phyloP scores from a whole-genome alignment of 139 green algal genomes.

The Coccomyxa sp. region DNA sequence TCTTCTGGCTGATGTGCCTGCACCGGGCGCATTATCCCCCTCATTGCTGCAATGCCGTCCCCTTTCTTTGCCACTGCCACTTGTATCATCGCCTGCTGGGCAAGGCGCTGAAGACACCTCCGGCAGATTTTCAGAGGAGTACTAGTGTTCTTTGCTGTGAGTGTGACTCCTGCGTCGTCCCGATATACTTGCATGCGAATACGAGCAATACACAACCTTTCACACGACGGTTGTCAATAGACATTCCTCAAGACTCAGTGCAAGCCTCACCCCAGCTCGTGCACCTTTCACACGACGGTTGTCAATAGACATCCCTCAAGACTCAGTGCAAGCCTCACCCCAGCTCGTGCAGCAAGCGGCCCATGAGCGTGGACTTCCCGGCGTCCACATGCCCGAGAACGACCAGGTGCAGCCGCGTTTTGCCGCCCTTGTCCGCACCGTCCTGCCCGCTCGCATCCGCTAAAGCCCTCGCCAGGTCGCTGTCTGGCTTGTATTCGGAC shows the following conservation, averaged over 20 bases:
- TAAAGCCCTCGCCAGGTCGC: slow-evolving; percentile 41
- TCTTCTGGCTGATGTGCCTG: slow-evolving; percentile 43
- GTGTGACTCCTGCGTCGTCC: too few relatives aligned
- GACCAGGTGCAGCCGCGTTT: slow-evolving; percentile 67
- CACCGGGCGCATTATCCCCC: background rate
- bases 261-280: slow-evolving; percentile 54
- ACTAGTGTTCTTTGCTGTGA: too few relatives aligned
- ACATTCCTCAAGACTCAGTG: background rate
- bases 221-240: too few relatives aligned
- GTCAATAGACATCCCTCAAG: background rate
- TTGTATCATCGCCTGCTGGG: background rate
- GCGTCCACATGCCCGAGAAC: slow-evolving; percentile 95
- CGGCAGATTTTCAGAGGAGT: too few relatives aligned
- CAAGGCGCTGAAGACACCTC: too few relatives aligned
- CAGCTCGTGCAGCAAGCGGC: slow-evolving; percentile 81
- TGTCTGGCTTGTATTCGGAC: slow-evolving; percentile 47
- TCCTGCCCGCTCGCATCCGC: slow-evolving; percentile 26
- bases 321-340: slow-evolving; percentile 5
- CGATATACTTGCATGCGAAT: too few relatives aligned
- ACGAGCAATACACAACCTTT: slow-evolving; percentile 33
- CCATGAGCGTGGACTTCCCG: slow-evolving; percentile 96
- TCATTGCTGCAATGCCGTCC: background rate
- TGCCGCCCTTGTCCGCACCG: background rate
- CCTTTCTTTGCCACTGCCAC: background rate
- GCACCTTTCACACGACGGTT: slow-evolving; percentile 29